phyloP scores from a whole-genome alignment of 768 basidiomycete species.

The Lactarius hatsudake region DNA sequence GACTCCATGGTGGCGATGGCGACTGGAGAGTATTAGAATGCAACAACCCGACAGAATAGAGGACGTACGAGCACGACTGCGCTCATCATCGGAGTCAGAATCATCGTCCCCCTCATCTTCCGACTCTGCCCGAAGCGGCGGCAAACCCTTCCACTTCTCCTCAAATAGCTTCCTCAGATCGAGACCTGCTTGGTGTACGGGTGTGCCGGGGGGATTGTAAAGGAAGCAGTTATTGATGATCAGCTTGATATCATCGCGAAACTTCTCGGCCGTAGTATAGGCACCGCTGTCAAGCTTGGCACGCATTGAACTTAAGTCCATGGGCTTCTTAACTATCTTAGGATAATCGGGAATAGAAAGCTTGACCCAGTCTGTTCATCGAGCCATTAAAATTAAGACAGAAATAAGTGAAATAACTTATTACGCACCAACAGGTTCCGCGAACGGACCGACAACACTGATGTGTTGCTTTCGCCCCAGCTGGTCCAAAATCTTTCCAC shows the following conservation, averaged over 20 bases:
- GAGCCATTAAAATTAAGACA: not conserved
- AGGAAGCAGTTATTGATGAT: constrained; percentile 93
- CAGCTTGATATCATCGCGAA: constrained; percentile 88
- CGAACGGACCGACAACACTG: constrained; percentile 75
- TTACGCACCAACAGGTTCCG: constrained; percentile 87
- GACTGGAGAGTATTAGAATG: constrained; percentile 42
- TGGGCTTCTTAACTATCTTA: constrained; percentile 88
- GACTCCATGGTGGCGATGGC: constrained; percentile 75
- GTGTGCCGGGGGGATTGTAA: constrained; percentile 88
- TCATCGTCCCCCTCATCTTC: constrained; percentile 64
- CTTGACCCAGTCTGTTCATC: constrained; percentile 62
- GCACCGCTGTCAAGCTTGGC: constrained; percentile 75
- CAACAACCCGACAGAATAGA: constrained; percentile 7
- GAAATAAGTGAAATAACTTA: not conserved
- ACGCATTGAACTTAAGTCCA: constrained; percentile 91
- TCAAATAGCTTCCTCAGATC: constrained; percentile 87
- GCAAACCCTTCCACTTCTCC: constrained; percentile 84
- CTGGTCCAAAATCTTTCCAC: constrained; percentile 69
- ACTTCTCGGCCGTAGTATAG: constrained; percentile 75
- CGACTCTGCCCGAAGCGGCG: constrained; percentile 48
- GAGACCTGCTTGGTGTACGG: constrained; percentile 82
- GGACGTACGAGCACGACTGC: constrained; percentile 51
- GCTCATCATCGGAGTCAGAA: constrained; percentile 67
- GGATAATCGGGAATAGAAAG: constrained; percentile 83
- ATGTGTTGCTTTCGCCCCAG: constrained; percentile 78